phyloP scores from a whole-genome alignment of 1,139 yeast genomes.

The Sugiyamaella novakii region DNA sequence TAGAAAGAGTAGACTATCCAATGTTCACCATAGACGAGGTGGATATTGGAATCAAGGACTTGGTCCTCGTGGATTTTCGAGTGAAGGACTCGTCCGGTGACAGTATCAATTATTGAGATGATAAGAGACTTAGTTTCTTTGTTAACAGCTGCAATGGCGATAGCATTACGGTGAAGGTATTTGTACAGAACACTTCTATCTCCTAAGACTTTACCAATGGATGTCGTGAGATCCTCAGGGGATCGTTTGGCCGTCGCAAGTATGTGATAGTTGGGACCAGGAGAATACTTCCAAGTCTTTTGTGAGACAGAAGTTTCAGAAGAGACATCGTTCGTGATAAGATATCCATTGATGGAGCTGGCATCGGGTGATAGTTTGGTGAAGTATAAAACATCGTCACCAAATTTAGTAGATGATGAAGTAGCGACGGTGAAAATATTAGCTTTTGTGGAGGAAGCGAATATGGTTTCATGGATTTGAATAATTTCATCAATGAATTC shows the following conservation, averaged over 20 bases:
- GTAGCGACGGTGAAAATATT: conserved; percentile 7
- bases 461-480: conserved; percentile 3
- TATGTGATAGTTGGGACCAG: conserved; percentile 41
- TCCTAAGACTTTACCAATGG: conserved; percentile 70
- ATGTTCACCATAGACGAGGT: conserved; percentile 72
- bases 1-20: conserved; percentile 77
- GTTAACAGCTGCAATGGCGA: conserved; percentile 57
- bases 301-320: background rate
- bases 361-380: conserved; percentile 7
- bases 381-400: conserved; percentile 1
- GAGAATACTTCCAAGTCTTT: conserved; percentile 24
- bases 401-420: background rate
- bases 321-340: conserved; percentile 14
- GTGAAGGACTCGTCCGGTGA: conserved; percentile 67
- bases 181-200: conserved; percentile 81
- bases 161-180: conserved; percentile 71
- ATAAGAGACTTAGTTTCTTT: conserved; percentile 38
- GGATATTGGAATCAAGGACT: conserved; percentile 44
- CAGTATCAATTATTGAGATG: conserved; percentile 62
- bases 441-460: conserved; percentile 2
- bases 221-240: conserved; percentile 54
- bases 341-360: conserved; percentile 6
- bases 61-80: conserved; percentile 46
- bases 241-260: conserved; percentile 47
- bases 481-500: conserved; percentile 12